Base-by-base conservation (phyloP, 345 rosid genomes). In the Syzygium jambos region DNA sequence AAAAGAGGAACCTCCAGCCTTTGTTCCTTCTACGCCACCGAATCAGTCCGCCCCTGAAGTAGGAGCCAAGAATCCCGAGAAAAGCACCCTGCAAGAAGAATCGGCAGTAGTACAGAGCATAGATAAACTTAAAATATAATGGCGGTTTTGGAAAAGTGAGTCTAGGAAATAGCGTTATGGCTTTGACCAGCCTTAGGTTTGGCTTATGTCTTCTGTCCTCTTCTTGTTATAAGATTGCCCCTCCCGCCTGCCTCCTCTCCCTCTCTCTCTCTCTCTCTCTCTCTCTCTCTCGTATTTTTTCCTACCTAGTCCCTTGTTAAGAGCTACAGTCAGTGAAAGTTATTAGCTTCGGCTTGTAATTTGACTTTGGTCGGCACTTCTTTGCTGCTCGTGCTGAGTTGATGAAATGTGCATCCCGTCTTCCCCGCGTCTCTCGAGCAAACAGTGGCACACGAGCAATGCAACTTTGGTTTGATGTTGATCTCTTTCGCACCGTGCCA, bases 81-180 rank as follows among this genome's bases (percentile, higher is more conserved):
- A 52, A 87, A 89, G 78, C 85, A 46, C 55, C 92, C 49, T 73
- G 82, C 82, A 38, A 34, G 49, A 88, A 87, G 95, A 92, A 91
- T 52, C 84, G 9, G 92, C 89, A 84, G 92, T 91, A 19, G 89
- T 89, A 86, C 91, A 89, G 89, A 88, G 89, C 89, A 88, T 95
- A 91, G 95, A 91, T 88, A 93, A 92, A 87, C 95, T 95, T 80
- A 91, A 90, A 85, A 91, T 95, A 87, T 95, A 93, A 43, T 59
- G 88, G 78, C 82, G 82, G 82, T 73, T 73, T 73, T 73, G 88
- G 63, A 87, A 80, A 56, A 87, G 65, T 46, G 73, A 86, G 59
- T 85, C 55, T 73, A 57, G 52, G 49, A n/a, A 80, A 87, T 78
- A 84, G 88, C 88, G 6, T 38, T 73, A 73, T 73, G 82, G 49